These are phyloP conservation scores for Hymenoscyphus albidus DNA, from an alignment of 2,329 filamentous ascomycete species.

Conservation along the genomic window DNA sequence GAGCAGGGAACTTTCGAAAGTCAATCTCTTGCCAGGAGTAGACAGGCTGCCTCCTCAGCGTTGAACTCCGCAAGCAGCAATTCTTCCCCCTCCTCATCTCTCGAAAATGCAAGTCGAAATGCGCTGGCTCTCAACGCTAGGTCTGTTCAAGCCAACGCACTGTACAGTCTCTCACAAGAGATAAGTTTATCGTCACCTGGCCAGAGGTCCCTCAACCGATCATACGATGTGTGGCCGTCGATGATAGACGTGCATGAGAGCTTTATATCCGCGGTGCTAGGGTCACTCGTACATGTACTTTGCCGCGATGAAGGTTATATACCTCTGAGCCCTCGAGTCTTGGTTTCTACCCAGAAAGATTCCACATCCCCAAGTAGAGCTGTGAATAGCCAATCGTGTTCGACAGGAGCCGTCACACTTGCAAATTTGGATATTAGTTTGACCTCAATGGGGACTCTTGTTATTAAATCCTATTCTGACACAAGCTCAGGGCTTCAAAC, in stretches of 20 bases:
- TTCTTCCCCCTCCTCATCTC: slow-evolving; percentile 31
- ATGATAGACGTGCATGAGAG: slow-evolving; percentile 33
- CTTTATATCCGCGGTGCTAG: slow-evolving; percentile 35
- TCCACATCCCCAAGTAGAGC: slow-evolving; percentile 2
- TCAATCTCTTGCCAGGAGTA: slow-evolving; percentile 27
- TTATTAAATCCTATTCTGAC: slow-evolving; percentile 33
- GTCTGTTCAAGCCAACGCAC: slow-evolving; percentile 22
- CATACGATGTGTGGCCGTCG: slow-evolving; percentile 18
- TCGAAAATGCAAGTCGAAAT: slow-evolving; percentile 28
- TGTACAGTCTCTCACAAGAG: slow-evolving; percentile 25
- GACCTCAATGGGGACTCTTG: slow-evolving; percentile 33
- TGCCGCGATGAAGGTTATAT: slow-evolving; percentile 33
- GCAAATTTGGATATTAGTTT: slow-evolving; percentile 34
- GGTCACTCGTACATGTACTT: slow-evolving; percentile 32
- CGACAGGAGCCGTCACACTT: slow-evolving; percentile 25
- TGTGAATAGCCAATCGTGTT: slow-evolving; percentile 6
- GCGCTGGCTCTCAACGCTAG: slow-evolving; percentile 30
- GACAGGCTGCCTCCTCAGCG: slow-evolving; percentile 18
- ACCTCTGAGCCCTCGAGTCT: slow-evolving; percentile 35
- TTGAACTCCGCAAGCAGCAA: slow-evolving; percentile 26
- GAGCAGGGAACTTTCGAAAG: slow-evolving; percentile 32
- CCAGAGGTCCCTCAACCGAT: slow-evolving; percentile 20
- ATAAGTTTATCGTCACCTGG: slow-evolving; percentile 25
- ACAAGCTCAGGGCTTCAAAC: slow-evolving; percentile 27
- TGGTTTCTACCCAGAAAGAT: slow-evolving; percentile 26